Evolutionary conservation across 106 monocot species (phyloP), one percentile per base, ranked within the genome.

Genomic region (Dioscorea dumetorum): DNA sequence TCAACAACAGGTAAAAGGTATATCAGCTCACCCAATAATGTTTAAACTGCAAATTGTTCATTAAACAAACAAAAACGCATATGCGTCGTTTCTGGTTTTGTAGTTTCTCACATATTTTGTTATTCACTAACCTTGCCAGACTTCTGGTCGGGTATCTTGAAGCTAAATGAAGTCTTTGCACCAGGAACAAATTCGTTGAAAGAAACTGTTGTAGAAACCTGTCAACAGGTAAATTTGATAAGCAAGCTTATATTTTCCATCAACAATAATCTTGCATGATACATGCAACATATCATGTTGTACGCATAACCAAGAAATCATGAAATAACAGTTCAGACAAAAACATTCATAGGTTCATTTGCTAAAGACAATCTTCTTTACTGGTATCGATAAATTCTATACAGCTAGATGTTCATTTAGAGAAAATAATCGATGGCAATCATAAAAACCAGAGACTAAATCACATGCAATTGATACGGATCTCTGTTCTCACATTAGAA

Each of bases 81-180:
- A 17, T 9, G 19, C 48, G 41, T n/a, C 1, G 13, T 3, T 31
- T 21, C 9, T 7, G 10, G 28, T 28, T 62, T 23, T 0, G 7
- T 24, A 33, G 60, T 22, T 24, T 22, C 22, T 60, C 19, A 19
- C 22, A 60, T 22, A 56, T 16, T 4, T 18, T 56, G 16, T 32
- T 34, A 77, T 22, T 33, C 72, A 69, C 67, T 71, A 58, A 84
- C 90, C 81, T 91, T 91, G 61, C 90, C 76, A 63, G 84, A 87
- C 58, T 84, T 87, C 14, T 91, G 87, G 76, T 91, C 90, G 68
- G 87, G 90, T 19, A 87, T 72, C 60, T 74, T 87, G 68, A 91
- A 91, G 66, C 73, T 81, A 33, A 91, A 72, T 62, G 84, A 67
- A 63, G 83, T 60, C 76, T 77, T 91, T 63, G 70, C 70, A 67